Evolutionary conservation across 352 stramenopile species (phyloP).

Genomic region (Pythium monospermum): DNA sequence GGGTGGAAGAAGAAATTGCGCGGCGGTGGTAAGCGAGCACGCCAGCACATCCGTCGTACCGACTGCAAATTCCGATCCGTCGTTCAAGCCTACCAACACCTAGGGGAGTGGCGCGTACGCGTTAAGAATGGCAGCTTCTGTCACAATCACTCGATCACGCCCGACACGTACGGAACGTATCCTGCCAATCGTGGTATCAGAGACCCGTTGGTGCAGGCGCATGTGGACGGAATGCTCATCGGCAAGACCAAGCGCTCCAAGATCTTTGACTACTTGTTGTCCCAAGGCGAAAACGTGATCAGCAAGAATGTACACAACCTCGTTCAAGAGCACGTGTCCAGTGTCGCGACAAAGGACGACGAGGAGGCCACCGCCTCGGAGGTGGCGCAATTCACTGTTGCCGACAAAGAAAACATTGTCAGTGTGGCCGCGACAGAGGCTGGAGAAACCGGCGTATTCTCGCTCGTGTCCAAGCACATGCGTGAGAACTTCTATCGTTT

Average conservation of each 20-base stretch:
- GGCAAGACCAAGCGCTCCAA: background rate
- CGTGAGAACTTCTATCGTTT: constrained; percentile 4
- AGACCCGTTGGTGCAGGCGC: background rate
- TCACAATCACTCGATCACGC: background rate
- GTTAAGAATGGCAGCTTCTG: background rate
- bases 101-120: background rate
- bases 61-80: background rate
- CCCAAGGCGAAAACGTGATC: constrained; percentile 6
- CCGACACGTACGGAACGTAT: background rate
- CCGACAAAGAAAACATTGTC: background rate
- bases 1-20: background rate
- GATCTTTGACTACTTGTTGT: constrained; percentile 5
- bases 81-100: background rate
- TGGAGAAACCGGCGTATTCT: constrained; percentile 12
- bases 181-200: background rate
- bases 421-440: constrained; percentile 6
- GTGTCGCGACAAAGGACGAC: background rate
- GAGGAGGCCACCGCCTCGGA: background rate
- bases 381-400: background rate
- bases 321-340: background rate
- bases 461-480: constrained; percentile 10
- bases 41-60: background rate
- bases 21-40: background rate
- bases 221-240: constrained; percentile 2
- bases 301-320: constrained; percentile 4